These are phyloP conservation scores for Geranium incanum DNA, from an alignment of 441 rosid genomes.

Conservation along the genomic window DNA sequence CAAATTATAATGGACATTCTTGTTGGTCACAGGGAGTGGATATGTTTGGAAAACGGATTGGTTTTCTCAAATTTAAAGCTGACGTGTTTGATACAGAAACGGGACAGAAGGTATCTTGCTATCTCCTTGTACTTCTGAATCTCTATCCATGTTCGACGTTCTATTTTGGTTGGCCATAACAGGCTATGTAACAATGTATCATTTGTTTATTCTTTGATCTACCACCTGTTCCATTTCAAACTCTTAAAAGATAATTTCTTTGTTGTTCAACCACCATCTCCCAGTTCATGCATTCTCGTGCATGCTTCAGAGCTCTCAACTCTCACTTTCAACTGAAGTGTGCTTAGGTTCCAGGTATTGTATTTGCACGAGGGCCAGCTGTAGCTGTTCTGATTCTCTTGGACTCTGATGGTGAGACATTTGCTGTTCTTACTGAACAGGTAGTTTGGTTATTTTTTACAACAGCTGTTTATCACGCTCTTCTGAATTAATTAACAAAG, in stretches of 20 bases:
- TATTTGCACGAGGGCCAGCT: constrained; percentile 88
- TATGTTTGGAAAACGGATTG: constrained; percentile 72
- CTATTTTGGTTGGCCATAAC: not conserved
- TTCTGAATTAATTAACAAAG: not conserved
- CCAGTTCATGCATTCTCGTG: too few species aligned
- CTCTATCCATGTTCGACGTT: not conserved
- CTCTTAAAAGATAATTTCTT: too few species aligned
- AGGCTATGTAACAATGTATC: too few species aligned
- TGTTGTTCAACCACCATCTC: too few species aligned
- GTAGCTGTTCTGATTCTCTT: constrained; percentile 77
- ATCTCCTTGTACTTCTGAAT: constrained; percentile 20
- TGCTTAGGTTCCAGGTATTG: constrained; percentile 85
- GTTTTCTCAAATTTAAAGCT: constrained; percentile 83
- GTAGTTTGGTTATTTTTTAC: constrained; percentile 22
- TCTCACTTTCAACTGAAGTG: constrained; percentile 26
- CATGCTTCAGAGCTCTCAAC: not conserved
- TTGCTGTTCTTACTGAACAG: constrained; percentile 90
- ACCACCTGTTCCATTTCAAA: too few species aligned
- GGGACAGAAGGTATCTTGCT: constrained; percentile 52
- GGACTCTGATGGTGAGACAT: constrained; percentile 56
- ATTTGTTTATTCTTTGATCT: too few species aligned
- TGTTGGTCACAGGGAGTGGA: constrained; percentile 64
- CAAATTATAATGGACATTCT: constrained; percentile 11
- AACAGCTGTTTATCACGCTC: not conserved
- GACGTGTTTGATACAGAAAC: constrained; percentile 55